phyloP scores from a whole-genome alignment of 2,329 filamentous ascomycete genomes.

The Fusarium transvaalense region DNA sequence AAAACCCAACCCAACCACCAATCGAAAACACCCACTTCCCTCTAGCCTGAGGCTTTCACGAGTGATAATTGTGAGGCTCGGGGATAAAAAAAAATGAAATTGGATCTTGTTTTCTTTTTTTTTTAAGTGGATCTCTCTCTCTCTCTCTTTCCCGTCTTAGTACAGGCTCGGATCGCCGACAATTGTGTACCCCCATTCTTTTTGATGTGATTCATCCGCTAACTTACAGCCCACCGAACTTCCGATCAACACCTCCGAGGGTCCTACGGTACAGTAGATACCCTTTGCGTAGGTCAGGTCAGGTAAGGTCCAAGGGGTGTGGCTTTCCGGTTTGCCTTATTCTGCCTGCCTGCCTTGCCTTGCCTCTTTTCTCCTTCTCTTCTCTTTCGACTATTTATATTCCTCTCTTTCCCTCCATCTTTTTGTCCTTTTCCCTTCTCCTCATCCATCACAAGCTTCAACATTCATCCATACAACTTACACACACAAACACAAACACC shows the following conservation, averaged over 20 bases:
- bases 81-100: slow-evolving; percentile 15
- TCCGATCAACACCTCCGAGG: slow-evolving; percentile 35
- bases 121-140: slow-evolving; percentile 19
- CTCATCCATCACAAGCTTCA: not conserved
- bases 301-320: slow-evolving; percentile 3
- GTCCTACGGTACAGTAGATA: not conserved
- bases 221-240: slow-evolving; percentile 2
- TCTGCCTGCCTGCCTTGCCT: too few relatives aligned
- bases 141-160: not conserved
- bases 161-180: too few relatives aligned
- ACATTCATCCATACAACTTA: slow-evolving; percentile 13
- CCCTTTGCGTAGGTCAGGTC: not conserved
- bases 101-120: not conserved
- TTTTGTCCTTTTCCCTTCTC: not conserved
- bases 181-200: slow-evolving; percentile 19
- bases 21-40: slow-evolving; percentile 13
- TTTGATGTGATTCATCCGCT: not conserved
- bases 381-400: slow-evolving; percentile 41
- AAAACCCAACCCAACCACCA: not conserved
- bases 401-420: slow-evolving; percentile 28
- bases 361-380: not conserved
- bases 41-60: slow-evolving; percentile 18
- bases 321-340: slow-evolving; percentile 2
- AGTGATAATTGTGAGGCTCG: not conserved
- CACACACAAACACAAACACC: slow-evolving; percentile 4